A percentile compares a stretch with the other conserved stretches of the same genome.
Conservation (phyloP, 2,329 filamentous ascomycete species). For the Diplodia mutila region DNA sequence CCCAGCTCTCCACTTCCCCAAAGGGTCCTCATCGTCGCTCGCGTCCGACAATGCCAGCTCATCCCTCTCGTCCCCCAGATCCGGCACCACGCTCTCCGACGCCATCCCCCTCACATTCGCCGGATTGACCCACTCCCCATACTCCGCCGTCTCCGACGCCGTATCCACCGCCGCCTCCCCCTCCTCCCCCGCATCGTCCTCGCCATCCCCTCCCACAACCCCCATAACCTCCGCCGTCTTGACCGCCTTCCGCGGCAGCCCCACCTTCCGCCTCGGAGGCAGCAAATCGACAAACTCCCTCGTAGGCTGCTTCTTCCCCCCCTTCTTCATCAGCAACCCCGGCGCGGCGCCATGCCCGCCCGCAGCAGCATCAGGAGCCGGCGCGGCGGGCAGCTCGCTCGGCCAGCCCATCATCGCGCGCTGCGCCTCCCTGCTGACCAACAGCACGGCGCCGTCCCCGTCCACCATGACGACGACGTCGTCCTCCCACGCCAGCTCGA, state of each 20-base stretch:
- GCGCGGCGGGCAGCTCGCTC: no score
- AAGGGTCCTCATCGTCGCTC: not conserved
- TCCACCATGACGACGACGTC: not conserved
- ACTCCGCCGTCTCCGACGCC: not conserved
- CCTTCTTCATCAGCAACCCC: not conserved
- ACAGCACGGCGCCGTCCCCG: constrained; percentile 1
- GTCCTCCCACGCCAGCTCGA: constrained; percentile 9
- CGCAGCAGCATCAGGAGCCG: not conserved
- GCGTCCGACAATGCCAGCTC: not conserved
- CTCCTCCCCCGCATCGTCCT: not conserved
- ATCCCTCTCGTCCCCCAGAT: not conserved
- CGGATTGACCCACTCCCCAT: not conserved
- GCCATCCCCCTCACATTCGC: not conserved
- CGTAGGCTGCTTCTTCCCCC: not conserved
- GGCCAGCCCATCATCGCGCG: not conserved
- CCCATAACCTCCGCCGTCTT: constrained; percentile 7
- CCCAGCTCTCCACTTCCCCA: not conserved
- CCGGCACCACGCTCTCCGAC: not conserved
- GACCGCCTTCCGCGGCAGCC: not conserved
- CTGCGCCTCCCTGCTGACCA: constrained; percentile 1
- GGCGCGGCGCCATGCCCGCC: not conserved
- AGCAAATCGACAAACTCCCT: constrained; percentile 7
- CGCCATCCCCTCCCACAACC: not conserved
- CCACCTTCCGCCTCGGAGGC: not conserved
- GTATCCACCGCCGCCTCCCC: not conserved